Percentiles rank a stretch among this genome's conserved stretches.
Conservation (phyloP, 257 asterid genomes). For the Thymus mandschuricus region DNA sequence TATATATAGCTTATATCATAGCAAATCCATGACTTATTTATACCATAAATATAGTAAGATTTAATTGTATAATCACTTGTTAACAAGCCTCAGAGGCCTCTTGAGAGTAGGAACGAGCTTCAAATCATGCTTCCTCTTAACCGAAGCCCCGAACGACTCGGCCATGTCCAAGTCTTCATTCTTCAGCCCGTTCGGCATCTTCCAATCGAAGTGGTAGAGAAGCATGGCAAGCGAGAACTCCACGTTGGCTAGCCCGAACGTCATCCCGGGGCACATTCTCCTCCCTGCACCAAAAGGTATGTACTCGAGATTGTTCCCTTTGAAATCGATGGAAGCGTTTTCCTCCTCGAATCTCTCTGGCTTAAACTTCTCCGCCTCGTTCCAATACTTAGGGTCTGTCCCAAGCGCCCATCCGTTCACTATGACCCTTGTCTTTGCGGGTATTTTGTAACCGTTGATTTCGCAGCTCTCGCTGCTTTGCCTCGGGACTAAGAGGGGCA, state of each 20-base stretch:
- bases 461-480: constrained; percentile 1
- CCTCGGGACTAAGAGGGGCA: constrained; percentile 15
- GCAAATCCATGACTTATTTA: too few species aligned
- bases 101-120: constrained; percentile 27
- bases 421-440: constrained; percentile 16
- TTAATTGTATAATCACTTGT: background rate
- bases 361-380: constrained; percentile 1
- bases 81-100: background rate
- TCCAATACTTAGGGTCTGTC: constrained; percentile 27
- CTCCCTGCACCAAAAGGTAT: constrained; percentile 17
- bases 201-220: constrained; percentile 43
- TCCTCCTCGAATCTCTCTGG: constrained; percentile 15
- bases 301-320: constrained; percentile 10
- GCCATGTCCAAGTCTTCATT: constrained; percentile 37
- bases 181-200: constrained; percentile 24
- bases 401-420: constrained; percentile 21
- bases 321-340: background rate
- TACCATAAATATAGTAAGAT: too few species aligned
- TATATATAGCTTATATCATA: too few species aligned
- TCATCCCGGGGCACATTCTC: constrained; percentile 19
- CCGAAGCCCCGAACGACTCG: constrained; percentile 31
- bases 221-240: constrained; percentile 11
- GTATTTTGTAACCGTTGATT: constrained; percentile 13
- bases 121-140: constrained; percentile 29
- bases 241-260: background rate